Evolutionary conservation across 768 basidiomycete genomes (phyloP).

Genomic region (Serendipita sp.): DNA sequence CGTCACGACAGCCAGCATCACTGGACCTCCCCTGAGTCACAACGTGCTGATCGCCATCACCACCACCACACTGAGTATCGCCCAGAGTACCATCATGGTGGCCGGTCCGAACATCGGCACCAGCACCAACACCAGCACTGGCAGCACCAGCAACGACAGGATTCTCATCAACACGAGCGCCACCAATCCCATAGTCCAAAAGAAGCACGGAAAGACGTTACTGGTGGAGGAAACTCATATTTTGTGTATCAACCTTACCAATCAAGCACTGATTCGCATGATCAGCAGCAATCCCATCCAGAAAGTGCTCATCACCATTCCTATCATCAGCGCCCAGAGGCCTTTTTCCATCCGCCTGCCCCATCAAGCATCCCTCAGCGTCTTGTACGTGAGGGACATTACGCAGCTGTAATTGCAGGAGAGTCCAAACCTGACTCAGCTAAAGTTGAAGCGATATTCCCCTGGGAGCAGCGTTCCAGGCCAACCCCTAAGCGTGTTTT

Average conservation of each 20-base stretch:
- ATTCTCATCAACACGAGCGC: background rate
- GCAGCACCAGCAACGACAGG: background rate
- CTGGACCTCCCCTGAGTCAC: background rate
- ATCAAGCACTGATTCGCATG: background rate
- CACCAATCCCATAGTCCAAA: background rate
- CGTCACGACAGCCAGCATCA: background rate
- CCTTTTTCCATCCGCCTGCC: conserved; percentile 46
- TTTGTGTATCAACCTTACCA: background rate
- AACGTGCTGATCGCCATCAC: background rate
- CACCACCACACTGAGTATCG: background rate
- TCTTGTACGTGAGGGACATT: conserved; percentile 55
- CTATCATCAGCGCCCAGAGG: conserved; percentile 12
- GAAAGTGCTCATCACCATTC: background rate
- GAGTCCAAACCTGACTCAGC: conserved; percentile 44
- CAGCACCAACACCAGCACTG: background rate
- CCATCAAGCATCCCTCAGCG: conserved; percentile 47
- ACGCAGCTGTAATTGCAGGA: conserved; percentile 34
- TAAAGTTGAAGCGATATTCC: conserved; percentile 69
- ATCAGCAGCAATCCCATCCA: background rate
- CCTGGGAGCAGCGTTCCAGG: conserved; percentile 80
- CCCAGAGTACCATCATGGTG: background rate
- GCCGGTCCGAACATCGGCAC: background rate
- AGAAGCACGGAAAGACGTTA: background rate
- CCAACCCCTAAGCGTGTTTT: conserved; percentile 54
- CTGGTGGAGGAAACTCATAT: background rate